A percentile compares a stretch with the other conserved stretches of the same genome.
Evolutionary conservation across 2,329 filamentous ascomycete species (phyloP).

Genomic region (Thelonectria discophora): DNA sequence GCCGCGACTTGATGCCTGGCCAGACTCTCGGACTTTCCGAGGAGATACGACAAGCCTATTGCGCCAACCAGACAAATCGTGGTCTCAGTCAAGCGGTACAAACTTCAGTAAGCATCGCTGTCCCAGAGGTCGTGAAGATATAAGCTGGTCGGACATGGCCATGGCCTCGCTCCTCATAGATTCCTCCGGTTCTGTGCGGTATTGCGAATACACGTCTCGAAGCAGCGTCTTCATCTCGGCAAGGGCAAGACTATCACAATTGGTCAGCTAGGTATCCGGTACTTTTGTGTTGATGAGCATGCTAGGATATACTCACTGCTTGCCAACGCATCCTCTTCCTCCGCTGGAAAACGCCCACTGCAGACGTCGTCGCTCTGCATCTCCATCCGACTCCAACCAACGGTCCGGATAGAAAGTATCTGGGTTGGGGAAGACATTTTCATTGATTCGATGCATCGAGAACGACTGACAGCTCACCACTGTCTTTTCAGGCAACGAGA

Average conservation of each 20-base stretch:
- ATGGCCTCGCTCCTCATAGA: constrained; percentile 65
- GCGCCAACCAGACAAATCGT: not conserved
- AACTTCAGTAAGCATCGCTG: constrained; percentile 67
- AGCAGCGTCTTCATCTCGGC: constrained; percentile 75
- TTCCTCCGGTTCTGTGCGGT: constrained; percentile 62
- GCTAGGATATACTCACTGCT: constrained; percentile 63
- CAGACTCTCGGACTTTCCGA: not conserved
- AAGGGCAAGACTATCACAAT: constrained; percentile 59
- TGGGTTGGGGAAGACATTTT: constrained; percentile 78
- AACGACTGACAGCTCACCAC: constrained; percentile 70
- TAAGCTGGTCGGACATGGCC: constrained; percentile 73
- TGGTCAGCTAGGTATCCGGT: constrained; percentile 22
- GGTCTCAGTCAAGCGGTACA: constrained; percentile 41
- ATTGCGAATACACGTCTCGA: constrained; percentile 68
- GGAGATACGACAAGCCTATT: not conserved
- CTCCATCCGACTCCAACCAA: constrained; percentile 80
- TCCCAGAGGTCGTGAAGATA: constrained; percentile 69
- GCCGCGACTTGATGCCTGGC: not conserved
- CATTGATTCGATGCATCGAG: constrained; percentile 67
- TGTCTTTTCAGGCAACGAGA: constrained; percentile 61
- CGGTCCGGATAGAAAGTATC: constrained; percentile 82
- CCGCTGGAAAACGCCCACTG: constrained; percentile 74
- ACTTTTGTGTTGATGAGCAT: constrained; percentile 29
- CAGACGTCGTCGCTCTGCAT: constrained; percentile 71
- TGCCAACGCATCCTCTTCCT: constrained; percentile 71